These are phyloP conservation scores for Herpetomonas samuelpessoai DNA, from an alignment of 208 protist species.

Conservation along the genomic window DNA sequence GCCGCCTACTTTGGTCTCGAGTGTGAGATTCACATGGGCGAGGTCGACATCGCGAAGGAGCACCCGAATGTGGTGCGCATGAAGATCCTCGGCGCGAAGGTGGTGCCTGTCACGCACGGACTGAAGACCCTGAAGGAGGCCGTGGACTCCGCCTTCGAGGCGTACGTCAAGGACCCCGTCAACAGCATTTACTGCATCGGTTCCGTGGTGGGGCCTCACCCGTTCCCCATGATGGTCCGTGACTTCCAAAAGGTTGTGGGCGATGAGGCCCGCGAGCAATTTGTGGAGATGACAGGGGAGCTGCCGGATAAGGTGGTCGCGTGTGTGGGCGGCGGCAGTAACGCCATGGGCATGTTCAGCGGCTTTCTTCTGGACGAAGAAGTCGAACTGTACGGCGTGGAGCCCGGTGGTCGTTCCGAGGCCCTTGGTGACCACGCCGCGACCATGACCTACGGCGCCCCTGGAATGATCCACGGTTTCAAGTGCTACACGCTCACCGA, in stretches of 20 bases:
- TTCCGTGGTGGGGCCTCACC: conserved; percentile 81
- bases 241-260: conserved; percentile 78
- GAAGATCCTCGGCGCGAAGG: conserved; percentile 70
- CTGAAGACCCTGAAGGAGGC: conserved; percentile 62
- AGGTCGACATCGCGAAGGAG: conserved; percentile 56
- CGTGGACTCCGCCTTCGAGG: conserved; percentile 81
- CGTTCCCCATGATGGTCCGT: conserved; percentile 82
- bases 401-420: conserved; percentile 54
- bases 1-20: conserved; percentile 70
- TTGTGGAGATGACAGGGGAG: conserved; percentile 11
- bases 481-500: conserved; percentile 67
- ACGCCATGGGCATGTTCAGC: conserved; percentile 80
- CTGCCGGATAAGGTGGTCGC: conserved; percentile 74
- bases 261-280: conserved; percentile 45
- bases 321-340: conserved; percentile 86
- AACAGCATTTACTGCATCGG: conserved; percentile 39
- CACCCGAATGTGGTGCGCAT: conserved; percentile 84
- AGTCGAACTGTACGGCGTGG: conserved; percentile 63
- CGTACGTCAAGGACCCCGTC: conserved; percentile 59
- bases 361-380: conserved; percentile 48
- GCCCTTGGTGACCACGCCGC: conserved; percentile 43
- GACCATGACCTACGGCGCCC: conserved; percentile 41
- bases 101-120: conserved; percentile 26
- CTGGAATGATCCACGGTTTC: conserved; percentile 57
- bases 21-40: conserved; percentile 83